Evolutionary conservation across 2,329 filamentous ascomycete species (phyloP).

Genomic region (Aspergillus melleus): DNA sequence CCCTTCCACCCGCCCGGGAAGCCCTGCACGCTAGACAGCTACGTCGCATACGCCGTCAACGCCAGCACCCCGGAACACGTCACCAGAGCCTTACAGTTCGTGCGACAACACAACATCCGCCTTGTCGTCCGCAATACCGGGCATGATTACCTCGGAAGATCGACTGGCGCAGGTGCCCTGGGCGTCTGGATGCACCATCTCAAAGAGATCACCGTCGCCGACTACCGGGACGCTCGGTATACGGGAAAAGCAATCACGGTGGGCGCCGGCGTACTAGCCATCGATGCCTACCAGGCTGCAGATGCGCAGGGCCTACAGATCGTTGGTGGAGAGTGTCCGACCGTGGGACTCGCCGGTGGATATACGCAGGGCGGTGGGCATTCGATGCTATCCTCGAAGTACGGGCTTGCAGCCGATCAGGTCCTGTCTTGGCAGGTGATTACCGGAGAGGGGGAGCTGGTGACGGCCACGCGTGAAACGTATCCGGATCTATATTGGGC

Average conservation of each 20-base stretch:
- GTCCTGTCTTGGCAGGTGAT: slow-evolving; percentile 58
- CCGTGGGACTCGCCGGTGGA: slow-evolving; percentile 60
- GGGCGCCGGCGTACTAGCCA: slow-evolving; percentile 56
- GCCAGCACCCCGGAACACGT: slow-evolving; percentile 28
- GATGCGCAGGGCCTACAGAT: slow-evolving; percentile 49
- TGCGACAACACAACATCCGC: slow-evolving; percentile 50
- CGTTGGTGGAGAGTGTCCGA: slow-evolving; percentile 56
- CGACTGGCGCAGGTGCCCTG: slow-evolving; percentile 58
- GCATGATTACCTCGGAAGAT: slow-evolving; percentile 53
- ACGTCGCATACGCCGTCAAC: slow-evolving; percentile 38
- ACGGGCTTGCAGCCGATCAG: slow-evolving; percentile 62
- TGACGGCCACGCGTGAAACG: slow-evolving; percentile 47
- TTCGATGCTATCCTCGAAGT: slow-evolving; percentile 52
- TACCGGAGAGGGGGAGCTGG: slow-evolving; percentile 50
- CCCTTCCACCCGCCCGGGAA: slow-evolving; percentile 38
- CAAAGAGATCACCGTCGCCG: slow-evolving; percentile 26
- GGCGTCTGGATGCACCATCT: slow-evolving; percentile 35
- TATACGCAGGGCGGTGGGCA: slow-evolving; percentile 64
- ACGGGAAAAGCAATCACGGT: slow-evolving; percentile 54
- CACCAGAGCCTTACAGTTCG: slow-evolving; percentile 38
- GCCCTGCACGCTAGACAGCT: slow-evolving; percentile 31
- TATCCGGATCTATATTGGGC: slow-evolving; percentile 65
- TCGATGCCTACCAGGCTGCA: slow-evolving; percentile 50
- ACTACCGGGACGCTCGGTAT: slow-evolving; percentile 47
- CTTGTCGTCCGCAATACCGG: slow-evolving; percentile 49